A percentile compares a stretch with the other conserved stretches of the same genome.
Conservation (phyloP, 2,329 filamentous ascomycete species). For the Exophiala spinifera region DNA sequence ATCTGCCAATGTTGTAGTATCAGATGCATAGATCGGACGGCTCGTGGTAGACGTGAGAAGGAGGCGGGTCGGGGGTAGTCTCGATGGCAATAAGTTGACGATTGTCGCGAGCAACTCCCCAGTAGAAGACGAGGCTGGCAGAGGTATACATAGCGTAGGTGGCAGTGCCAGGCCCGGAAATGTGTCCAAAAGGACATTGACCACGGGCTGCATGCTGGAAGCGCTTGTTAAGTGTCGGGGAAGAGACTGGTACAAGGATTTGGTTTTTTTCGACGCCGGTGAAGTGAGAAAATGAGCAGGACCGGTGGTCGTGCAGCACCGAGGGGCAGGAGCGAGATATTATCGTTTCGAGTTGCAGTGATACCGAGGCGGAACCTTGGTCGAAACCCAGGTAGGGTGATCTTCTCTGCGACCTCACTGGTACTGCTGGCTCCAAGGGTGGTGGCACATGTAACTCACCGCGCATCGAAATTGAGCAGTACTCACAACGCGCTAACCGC, state of each 20-base stretch:
- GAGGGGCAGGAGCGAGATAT: background rate
- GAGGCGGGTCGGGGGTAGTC: conserved; percentile 56
- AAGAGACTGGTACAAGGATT: background rate
- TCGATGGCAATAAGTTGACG: conserved; percentile 55
- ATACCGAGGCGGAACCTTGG: background rate
- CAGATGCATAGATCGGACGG: conserved; percentile 59
- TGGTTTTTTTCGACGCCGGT: background rate
- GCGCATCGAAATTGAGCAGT: background rate
- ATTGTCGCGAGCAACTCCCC: conserved; percentile 64
- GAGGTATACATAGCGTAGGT: conserved; percentile 73
- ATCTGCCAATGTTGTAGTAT: conserved; percentile 34
- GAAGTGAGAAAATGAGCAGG: background rate
- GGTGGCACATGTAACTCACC: background rate
- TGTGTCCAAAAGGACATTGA: conserved; percentile 82
- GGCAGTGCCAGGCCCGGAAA: conserved; percentile 81
- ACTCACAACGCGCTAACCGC: background rate
- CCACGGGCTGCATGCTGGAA: conserved; percentile 25
- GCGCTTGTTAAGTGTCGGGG: background rate
- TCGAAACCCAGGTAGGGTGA: background rate
- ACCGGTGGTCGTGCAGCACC: background rate
- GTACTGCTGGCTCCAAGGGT: too few species aligned
- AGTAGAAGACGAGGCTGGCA: conserved; percentile 63
- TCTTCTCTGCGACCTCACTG: too few species aligned
- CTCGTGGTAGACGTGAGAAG: conserved; percentile 81
- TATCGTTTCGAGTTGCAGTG: background rate